Evolutionary conservation across 306 rosid species (phyloP).

Genomic region (Dalbergia cochinchinensis): DNA sequence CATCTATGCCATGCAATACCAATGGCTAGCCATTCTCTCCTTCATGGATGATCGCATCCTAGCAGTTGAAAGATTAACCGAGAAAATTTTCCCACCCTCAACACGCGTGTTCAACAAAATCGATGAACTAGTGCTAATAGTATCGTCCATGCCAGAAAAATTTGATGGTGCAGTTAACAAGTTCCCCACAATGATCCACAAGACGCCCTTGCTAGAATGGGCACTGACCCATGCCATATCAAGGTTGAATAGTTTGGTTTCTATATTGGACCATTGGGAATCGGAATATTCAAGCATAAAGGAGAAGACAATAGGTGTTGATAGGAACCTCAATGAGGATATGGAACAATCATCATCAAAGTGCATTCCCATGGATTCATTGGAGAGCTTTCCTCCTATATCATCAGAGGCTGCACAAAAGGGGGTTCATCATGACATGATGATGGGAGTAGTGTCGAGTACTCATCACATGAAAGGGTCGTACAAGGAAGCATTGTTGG

Average conservation of each 20-base stretch:
- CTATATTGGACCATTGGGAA: slow-evolving; percentile 50
- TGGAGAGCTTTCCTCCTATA: slow-evolving; percentile 45
- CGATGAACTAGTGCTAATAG: slow-evolving; percentile 53
- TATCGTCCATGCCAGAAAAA: slow-evolving; percentile 56
- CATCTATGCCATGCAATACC: slow-evolving; percentile 48
- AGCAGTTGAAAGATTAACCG: slow-evolving; percentile 45
- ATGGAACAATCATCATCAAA: not conserved
- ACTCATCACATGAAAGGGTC: slow-evolving; percentile 32
- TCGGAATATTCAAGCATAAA: slow-evolving; percentile 49
- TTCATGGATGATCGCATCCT: slow-evolving; percentile 63
- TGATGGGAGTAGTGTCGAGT: not conserved
- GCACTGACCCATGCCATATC: slow-evolving; percentile 49
- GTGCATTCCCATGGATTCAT: slow-evolving; percentile 15
- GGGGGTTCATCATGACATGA: slow-evolving; percentile 11
- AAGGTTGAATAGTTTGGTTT: slow-evolving; percentile 56
- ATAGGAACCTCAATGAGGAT: slow-evolving; percentile 40
- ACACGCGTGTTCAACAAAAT: slow-evolving; percentile 57
- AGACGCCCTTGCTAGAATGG: slow-evolving; percentile 53
- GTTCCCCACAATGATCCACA: slow-evolving; percentile 47
- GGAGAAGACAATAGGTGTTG: slow-evolving; percentile 60
- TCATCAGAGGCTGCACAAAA: slow-evolving; percentile 44
- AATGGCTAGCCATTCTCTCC: slow-evolving; percentile 61
- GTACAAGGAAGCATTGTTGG: slow-evolving; percentile 49
- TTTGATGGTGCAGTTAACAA: slow-evolving; percentile 54
- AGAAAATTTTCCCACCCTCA: slow-evolving; percentile 68